Percentiles rank a stretch among this genome's conserved stretches.
These are phyloP conservation scores for Trichosporon sp. DNA, from an alignment of 1,284 basidiomycete genomes.

Conservation along the genomic window DNA sequence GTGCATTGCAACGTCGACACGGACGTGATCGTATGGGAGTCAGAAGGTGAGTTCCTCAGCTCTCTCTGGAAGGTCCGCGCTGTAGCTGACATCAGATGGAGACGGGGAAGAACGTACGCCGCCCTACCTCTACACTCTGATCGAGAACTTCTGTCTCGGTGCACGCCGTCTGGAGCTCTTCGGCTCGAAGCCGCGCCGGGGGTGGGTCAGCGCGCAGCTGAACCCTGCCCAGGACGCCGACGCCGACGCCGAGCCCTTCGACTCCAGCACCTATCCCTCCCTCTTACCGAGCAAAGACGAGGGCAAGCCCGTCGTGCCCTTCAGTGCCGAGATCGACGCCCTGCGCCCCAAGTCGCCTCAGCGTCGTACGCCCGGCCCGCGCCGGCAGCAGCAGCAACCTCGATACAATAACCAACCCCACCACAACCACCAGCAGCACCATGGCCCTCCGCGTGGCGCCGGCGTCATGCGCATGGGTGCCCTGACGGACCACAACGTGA, in stretches of 20 bases:
- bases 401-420: background rate
- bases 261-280: conserved; percentile 63
- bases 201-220: conserved; percentile 86
- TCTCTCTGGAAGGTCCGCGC: background rate
- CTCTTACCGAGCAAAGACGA: conserved; percentile 36
- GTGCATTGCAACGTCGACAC: conserved; percentile 99
- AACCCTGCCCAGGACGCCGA: background rate
- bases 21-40: conserved; percentile 89
- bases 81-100: conserved; percentile 21
- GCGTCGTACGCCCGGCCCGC: conserved; percentile 19
- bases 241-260: conserved; percentile 37
- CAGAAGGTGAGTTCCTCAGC: conserved; percentile 49
- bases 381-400: background rate
- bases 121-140: conserved; percentile 89
- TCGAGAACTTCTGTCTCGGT: conserved; percentile 97
- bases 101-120: conserved; percentile 70
- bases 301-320: conserved; percentile 38
- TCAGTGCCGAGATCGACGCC: conserved; percentile 67
- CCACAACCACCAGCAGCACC: background rate
- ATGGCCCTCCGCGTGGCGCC: background rate
- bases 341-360: conserved; percentile 82
- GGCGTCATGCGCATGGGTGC: conserved; percentile 32
- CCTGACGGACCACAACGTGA: conserved; percentile 18
- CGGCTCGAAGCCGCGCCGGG: conserved; percentile 74
- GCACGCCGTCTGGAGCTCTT: conserved; percentile 89